Percentiles rank a stretch among this genome's conserved stretches.
These are phyloP conservation scores for Xylariaceae sp. DNA, from an alignment of 2,329 filamentous ascomycete genomes.

Conservation along the genomic window DNA sequence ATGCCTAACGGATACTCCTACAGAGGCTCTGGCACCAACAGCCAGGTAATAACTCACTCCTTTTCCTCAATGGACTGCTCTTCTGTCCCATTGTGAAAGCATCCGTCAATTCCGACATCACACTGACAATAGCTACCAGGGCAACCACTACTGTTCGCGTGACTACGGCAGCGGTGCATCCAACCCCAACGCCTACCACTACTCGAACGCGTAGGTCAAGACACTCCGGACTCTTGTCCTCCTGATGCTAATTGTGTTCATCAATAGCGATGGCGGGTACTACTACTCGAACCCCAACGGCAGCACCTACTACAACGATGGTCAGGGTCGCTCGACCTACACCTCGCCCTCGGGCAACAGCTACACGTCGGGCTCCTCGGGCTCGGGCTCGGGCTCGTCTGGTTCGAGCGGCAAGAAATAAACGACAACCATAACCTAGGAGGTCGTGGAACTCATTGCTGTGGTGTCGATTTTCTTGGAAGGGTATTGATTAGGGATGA, in stretches of 20 bases:
- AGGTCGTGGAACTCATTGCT: background rate
- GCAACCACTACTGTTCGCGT: conserved; percentile 62
- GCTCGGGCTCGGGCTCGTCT: conserved; percentile 5
- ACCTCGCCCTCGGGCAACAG: conserved; percentile 46
- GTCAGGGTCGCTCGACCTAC: conserved; percentile 54
- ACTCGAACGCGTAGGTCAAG: conserved; percentile 59
- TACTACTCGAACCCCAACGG: conserved; percentile 68
- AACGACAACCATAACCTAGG: background rate
- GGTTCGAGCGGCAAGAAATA: conserved; percentile 15
- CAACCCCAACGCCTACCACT: conserved; percentile 60
- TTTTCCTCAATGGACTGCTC: background rate
- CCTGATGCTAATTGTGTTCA: too few species aligned
- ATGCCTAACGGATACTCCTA: conserved; percentile 36
- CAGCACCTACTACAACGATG: conserved; percentile 63
- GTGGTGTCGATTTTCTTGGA: background rate
- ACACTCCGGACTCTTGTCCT: too few species aligned
- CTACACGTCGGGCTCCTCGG: conserved; percentile 1
- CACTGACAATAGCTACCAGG: conserved; percentile 37
- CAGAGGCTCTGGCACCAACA: conserved; percentile 57
- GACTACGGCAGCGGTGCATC: conserved; percentile 54
- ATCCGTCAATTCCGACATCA: background rate
- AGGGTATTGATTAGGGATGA: too few species aligned
- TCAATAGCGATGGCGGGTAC: conserved; percentile 69
- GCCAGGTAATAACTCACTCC: conserved; percentile 43
- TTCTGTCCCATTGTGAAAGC: background rate